Base-by-base conservation (phyloP, 176 grass and related monocot species). In the Phyllostachys edulis region DNA sequence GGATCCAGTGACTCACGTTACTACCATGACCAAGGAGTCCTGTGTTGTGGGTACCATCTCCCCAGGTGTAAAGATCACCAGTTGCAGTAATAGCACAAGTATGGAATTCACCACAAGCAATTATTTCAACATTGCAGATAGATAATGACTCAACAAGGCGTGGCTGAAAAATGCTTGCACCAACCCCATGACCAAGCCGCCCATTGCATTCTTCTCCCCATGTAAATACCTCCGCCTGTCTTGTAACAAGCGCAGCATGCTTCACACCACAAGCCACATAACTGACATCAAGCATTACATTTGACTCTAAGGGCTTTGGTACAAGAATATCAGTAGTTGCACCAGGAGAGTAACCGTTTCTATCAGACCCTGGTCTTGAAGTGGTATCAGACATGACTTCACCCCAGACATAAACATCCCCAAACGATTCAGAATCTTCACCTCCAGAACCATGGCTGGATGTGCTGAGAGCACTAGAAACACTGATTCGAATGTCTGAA, bases 1-100 rank as follows among this genome's bases (percentile, higher is more conserved):
- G 96, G 24, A 99, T 89, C 96, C 96, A 99, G 69, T 99, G 96
- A 78, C 96, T 94, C 52, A 93, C 85, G 3, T 92, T 92, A 66
- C 83, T 99, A 40, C 96, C 96, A 90, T 99, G 93, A 80, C 95
- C 96, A 85, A 99, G 93, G 61, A 99, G 88, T 8, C 96, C 96
- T 4, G 93, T 90, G 71, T 99, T 99, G 85, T 99, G 85, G 64
- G 86, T 88, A 68, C 96, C 96, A 76, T 99, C 96, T 66, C 96
- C 96, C 96, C 96, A 99, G 44, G 96, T 99, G 89, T 96, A 99
- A 79, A 99, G 80, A 55, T 99, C 96, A 23, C 96, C 93, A 10
- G 89, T 75, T 71, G 83, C 44, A 29, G 91, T 95, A 62, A 98
- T 80, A 72, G 96, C 96, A 60, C 96, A 98, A 45, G 93, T 95